Evolutionary conservation across 352 stramenopile genomes (phyloP).

Genomic region (Phytophthora brassicae): DNA sequence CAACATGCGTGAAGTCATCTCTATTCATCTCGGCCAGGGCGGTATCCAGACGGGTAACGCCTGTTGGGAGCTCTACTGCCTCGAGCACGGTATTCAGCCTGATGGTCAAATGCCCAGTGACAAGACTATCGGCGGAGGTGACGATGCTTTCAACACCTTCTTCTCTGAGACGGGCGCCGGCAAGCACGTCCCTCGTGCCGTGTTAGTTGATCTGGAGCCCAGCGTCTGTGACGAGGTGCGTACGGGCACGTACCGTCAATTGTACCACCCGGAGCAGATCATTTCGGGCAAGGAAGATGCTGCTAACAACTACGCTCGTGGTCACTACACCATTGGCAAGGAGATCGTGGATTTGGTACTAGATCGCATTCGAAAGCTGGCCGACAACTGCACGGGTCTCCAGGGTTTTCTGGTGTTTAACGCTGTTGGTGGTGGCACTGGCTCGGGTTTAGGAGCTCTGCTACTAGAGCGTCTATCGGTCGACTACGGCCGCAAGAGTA

Average conservation of each 20-base stretch:
- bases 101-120: conserved; percentile 84
- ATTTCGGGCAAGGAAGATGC: conserved; percentile 98
- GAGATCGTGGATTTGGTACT: conserved; percentile 97
- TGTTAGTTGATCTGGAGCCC: conserved; percentile 98
- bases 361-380: conserved; percentile 96
- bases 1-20: conserved; percentile 94
- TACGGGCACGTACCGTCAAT: conserved; percentile 93
- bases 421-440: conserved; percentile 96
- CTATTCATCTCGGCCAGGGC: conserved; percentile 95
- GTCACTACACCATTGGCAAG: conserved; percentile 94
- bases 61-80: conserved; percentile 93
- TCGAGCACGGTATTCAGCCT: conserved; percentile 92
- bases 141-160: conserved; percentile 76
- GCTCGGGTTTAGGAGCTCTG: conserved; percentile 95
- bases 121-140: conserved; percentile 29
- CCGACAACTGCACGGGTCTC: conserved; percentile 95
- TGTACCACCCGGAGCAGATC: conserved; percentile 99
- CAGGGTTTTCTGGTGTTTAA: conserved; percentile 98
- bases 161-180: conserved; percentile 89
- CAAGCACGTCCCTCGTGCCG: conserved; percentile 53
- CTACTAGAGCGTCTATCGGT: conserved; percentile 96
- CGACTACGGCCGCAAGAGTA: conserved; percentile 97
- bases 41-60: conserved; percentile 82
- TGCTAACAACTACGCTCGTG: conserved; percentile 91
- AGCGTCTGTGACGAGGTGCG: conserved; percentile 98